These are phyloP conservation scores for Termitomyces sp. DNA, from an alignment of 768 basidiomycete species.

Conservation along the genomic window DNA sequence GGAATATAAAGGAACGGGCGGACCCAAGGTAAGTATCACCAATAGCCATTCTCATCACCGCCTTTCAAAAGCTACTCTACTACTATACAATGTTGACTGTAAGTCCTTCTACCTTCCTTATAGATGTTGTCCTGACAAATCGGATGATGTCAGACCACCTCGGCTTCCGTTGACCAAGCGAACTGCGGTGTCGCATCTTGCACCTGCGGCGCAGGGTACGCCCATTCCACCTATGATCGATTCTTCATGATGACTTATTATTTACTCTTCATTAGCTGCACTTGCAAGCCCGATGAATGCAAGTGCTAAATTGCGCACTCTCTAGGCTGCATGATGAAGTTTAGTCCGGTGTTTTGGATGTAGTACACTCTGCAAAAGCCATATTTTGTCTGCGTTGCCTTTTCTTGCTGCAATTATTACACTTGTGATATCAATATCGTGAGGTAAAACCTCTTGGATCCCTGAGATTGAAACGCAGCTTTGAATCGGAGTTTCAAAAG, in stretches of 20 bases:
- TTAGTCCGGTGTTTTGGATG: too few relatives aligned
- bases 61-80: background rate
- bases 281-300: conserved; percentile 56
- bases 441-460: too few relatives aligned
- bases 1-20: background rate
- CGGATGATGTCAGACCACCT: conserved; percentile 19
- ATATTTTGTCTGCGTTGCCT: too few relatives aligned
- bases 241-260: background rate
- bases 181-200: conserved; percentile 44
- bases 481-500: too few relatives aligned
- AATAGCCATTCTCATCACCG: background rate
- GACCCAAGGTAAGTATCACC: too few relatives aligned
- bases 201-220: conserved; percentile 46
- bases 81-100: background rate
- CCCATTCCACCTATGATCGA: background rate
- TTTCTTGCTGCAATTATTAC: too few relatives aligned
- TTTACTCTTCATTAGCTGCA: conserved; percentile 36
- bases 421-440: too few relatives aligned
- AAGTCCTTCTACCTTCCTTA: background rate
- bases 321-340: too few relatives aligned
- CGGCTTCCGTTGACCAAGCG: conserved; percentile 33
- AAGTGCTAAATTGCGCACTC: conserved; percentile 44
- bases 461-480: too few relatives aligned
- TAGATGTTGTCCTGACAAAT: background rate
- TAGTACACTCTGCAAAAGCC: too few relatives aligned